phyloP scores from a whole-genome alignment of 345 rosid genomes.

The Anacardium occidentale region DNA sequence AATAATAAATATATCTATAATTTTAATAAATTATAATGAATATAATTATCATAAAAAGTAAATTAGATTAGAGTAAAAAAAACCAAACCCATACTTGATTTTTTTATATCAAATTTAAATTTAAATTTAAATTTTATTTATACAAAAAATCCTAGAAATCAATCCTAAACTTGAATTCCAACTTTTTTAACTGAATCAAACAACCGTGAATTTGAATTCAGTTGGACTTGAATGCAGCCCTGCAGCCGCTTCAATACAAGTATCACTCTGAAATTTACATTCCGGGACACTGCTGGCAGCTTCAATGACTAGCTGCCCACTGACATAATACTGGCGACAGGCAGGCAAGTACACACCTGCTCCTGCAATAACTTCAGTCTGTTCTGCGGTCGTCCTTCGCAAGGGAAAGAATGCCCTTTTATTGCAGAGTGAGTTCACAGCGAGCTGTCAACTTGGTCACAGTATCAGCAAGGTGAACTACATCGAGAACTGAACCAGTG shows the following conservation, averaged over 20 bases:
- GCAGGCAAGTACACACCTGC: conserved; percentile 87
- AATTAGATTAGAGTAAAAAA: too few relatives aligned
- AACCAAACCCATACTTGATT: too few relatives aligned
- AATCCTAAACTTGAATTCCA: too few relatives aligned
- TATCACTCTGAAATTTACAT: conserved; percentile 29
- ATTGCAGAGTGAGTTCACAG: conserved; percentile 83
- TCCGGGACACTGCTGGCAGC: conserved; percentile 35
- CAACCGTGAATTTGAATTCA: too few relatives aligned
- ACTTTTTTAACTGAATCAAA: too few relatives aligned
- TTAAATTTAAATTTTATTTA: too few relatives aligned
- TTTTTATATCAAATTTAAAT: too few relatives aligned
- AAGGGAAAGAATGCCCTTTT: conserved; percentile 72
- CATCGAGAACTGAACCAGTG: conserved; percentile 67
- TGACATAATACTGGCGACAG: conserved; percentile 77
- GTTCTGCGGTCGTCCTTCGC: conserved; percentile 59
- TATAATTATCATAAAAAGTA: too few relatives aligned
- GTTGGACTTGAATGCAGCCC: too few relatives aligned
- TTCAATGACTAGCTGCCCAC: conserved; percentile 42
- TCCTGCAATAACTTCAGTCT: conserved; percentile 76
- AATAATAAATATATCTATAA: too few relatives aligned
- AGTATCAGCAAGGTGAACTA: conserved; percentile 79
- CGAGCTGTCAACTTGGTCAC: conserved; percentile 75
- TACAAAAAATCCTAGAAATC: too few relatives aligned
- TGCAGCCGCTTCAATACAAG: conserved; percentile 29
- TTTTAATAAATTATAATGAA: too few relatives aligned